These are phyloP conservation scores for Herpetomonas samuelpessoai DNA, from an alignment of 208 protist species.

Conservation along the genomic window DNA sequence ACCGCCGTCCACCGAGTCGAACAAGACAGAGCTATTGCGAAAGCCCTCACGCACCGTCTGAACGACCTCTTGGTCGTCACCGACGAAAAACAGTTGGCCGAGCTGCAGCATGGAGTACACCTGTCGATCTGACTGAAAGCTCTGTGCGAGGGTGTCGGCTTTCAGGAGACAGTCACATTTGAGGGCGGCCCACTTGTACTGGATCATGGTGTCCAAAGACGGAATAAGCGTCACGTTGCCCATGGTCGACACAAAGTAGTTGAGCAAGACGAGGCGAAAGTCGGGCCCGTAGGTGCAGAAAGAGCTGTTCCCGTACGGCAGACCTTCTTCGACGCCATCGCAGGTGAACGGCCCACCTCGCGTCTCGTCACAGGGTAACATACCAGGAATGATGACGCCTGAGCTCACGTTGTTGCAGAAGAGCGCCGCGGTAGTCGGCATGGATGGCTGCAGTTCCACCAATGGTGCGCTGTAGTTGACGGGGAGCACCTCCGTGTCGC, in stretches of 20 bases:
- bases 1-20: constrained; percentile 16
- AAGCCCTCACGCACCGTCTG: constrained; percentile 13
- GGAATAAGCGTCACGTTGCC: not conserved
- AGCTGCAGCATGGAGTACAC: not conserved
- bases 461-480: not conserved
- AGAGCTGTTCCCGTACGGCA: constrained; percentile 13
- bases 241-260: not conserved
- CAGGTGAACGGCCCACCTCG: constrained; percentile 13
- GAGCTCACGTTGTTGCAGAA: constrained; percentile 4
- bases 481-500: constrained; percentile 6
- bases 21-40: constrained; percentile 11
- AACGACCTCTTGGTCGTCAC: not conserved
- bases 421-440: not conserved
- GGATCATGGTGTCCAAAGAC: not conserved
- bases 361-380: not conserved
- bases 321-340: constrained; percentile 19
- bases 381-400: not conserved
- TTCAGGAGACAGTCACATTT: not conserved
- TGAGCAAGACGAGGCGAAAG: not conserved
- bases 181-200: not conserved
- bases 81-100: not conserved
- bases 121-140: not conserved
- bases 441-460: not conserved
- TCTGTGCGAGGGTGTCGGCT: not conserved
- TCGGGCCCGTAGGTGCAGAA: not conserved